A percentile compares a stretch with the other conserved stretches of the same genome.
phyloP scores from a whole-genome alignment of 192 early-diverging fungal species.

The Geosiphon pyriformis region DNA sequence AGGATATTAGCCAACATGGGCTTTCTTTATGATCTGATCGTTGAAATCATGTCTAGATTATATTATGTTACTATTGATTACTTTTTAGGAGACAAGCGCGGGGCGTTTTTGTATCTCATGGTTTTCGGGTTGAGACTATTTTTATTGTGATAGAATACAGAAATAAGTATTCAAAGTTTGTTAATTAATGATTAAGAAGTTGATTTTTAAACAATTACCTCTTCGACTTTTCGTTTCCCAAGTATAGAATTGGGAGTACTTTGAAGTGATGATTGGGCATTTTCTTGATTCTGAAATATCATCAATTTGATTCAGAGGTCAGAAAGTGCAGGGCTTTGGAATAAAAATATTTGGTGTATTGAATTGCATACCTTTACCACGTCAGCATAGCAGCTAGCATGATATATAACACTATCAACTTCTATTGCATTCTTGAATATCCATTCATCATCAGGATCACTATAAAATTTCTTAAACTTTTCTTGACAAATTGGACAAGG shows the following conservation, averaged over 20 bases:
- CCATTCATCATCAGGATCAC: constrained; percentile 75
- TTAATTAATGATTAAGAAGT: neutral
- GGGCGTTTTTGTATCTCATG: constrained; percentile 7
- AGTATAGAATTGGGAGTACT: neutral
- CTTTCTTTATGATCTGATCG: too few relatives aligned
- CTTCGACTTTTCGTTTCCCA: constrained; percentile 6
- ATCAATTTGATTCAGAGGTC: constrained; percentile 1
- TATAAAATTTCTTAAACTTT: constrained; percentile 65
- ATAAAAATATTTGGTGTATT: neutral
- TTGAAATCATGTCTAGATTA: too few relatives aligned
- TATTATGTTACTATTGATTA: neutral
- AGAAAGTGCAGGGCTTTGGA: too few relatives aligned
- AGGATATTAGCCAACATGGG: too few relatives aligned
- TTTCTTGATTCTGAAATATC: neutral
- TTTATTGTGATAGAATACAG: neutral
- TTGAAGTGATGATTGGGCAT: neutral
- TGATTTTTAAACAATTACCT: neutral
- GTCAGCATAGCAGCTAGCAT: constrained; percentile 56
- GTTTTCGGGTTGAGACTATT: constrained; percentile 6
- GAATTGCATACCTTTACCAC: constrained; percentile 28
- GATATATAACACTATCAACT: constrained; percentile 56
- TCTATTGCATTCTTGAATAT: constrained; percentile 62
- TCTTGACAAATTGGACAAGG: constrained; percentile 75
- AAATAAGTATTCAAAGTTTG: neutral
- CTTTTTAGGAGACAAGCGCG: constrained; percentile 10